Evolutionary conservation across 148 eudicot species (phyloP), one percentile per base, ranked within the genome.

Genomic region (Camellia granthamiana): DNA sequence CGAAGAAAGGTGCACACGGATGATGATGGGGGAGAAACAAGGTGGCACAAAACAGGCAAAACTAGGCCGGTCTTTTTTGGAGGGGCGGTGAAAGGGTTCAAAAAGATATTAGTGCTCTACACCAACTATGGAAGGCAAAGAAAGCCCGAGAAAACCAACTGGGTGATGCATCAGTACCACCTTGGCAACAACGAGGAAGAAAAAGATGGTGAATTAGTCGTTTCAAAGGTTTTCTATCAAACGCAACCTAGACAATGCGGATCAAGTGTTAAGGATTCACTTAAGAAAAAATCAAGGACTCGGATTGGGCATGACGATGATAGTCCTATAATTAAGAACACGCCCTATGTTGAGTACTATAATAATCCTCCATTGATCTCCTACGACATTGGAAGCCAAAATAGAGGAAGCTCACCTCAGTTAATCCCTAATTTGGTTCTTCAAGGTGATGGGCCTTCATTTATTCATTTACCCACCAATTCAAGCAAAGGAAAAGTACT

Each of bases 131-230:
- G 99, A 12, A 85, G 97, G 58, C 93, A 91, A 77, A 89, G 79
- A 68, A 96, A 96, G 71, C 98, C 99, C 0, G 98, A 96, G 78
- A 96, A 96, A 82, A 96, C 98, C 0, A 93, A 90, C 69, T 96
- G 98, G 99, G 97, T 96, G 7, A 96, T 96, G 99, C 99, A 96
- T 84, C 99, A 96, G 49, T 96, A 96, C 84, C 99, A 93, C 77
- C 82, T 93, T 9, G 98, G 99, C 21, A 74, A 83, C 18, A 82
- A 86, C n/a, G 97, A 93, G 77, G 98, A 96, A 38, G 99, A 96
- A 76, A 92, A 82, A 68, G 99, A 96, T 23, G 99, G 99, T 9
- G 98, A 93, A 49, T 79, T 92, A 51, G 98, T 93, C 9, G 88
- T 90, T 46, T 93, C 97, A 3, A 96, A 96, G 69, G 95, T 96